Evolutionary conservation across 1,284 basidiomycete genomes (phyloP).

Genomic region (Stereum hirsutum): DNA sequence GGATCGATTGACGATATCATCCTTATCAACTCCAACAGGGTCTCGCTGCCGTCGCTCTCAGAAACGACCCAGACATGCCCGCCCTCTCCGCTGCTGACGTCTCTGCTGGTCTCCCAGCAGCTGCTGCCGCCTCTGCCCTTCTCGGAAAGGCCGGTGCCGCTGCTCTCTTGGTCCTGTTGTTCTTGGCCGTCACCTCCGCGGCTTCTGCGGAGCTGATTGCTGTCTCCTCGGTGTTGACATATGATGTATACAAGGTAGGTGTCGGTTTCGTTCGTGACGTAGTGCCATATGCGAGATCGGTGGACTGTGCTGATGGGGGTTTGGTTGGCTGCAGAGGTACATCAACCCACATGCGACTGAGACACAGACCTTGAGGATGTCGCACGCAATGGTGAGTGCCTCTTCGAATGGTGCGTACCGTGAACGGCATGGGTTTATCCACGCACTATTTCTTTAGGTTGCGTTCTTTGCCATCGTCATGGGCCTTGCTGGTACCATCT

Average conservation of each 20-base stretch:
- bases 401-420: constrained; percentile 2
- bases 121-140: constrained; percentile 72
- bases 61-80: constrained; percentile 61
- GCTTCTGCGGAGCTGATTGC: constrained; percentile 88
- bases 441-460: constrained; percentile 32
- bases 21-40: no score
- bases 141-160: constrained; percentile 71
- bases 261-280: no score
- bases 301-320: not conserved
- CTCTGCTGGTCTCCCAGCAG: constrained; percentile 77
- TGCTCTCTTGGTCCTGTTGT: constrained; percentile 61
- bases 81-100: constrained; percentile 55
- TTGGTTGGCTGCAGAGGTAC: constrained; percentile 28
- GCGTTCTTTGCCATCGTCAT: constrained; percentile 70
- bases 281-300: constrained; percentile 4
- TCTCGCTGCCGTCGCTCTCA: constrained; percentile 72
- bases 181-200: constrained; percentile 81
- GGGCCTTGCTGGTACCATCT: constrained; percentile 78
- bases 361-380: constrained; percentile 45
- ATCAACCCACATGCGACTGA: constrained; percentile 51
- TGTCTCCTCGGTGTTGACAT: constrained; percentile 73
- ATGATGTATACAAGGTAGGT: constrained; percentile 56
- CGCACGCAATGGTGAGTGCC: constrained; percentile 30
- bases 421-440: constrained; percentile 2
- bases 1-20: no score